Evolutionary conservation across 2,329 filamentous ascomycete genomes (phyloP), one percentile per base, ranked within the genome.

Genomic region (Aspergillus sp.): DNA sequence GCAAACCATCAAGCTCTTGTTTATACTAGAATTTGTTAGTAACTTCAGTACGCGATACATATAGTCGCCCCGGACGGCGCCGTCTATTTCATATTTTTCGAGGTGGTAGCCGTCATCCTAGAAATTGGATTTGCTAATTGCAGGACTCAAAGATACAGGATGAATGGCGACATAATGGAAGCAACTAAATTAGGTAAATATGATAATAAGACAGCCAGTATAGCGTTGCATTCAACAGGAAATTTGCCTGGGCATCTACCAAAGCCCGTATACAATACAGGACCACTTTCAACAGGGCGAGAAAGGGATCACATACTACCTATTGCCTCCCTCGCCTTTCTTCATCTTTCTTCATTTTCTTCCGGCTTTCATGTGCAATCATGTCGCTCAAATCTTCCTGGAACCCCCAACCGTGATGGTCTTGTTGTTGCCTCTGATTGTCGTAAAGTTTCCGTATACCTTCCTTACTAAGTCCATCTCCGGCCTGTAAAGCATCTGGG

Each of bases 371-470:
- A 70, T 91, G 89, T 12, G 92, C 92, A 79, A 99, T 97, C 91
- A 99, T 96, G 70, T 96, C 91, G 69, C 89, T 94, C 58, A 99
- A 78, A 72, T 97, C 94, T 67, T 98, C 94, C 73, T 96, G 91
- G 76, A 89, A 89, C 59, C 87, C 85, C 85, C 89, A 92, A 69
- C 87, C 84, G 22, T 87, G 85, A 39, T 88, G 87, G 77, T 85
- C 73, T 81, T 89, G 82, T 80, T 84, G 83, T 70, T 86, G 83
- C 69, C 84, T 83, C 73, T 87, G 81, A 36, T 82, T 87, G 59
- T 98, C 93, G 70, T 96, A 99, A 71, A 89, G 85, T 70, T 85
- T 87, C 74, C 85, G 85, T 69, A 99, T 75, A 67, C 93, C 90
- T 26, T 96, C 93, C 75, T 94, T 96, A 77, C 85, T 90, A 69